Base-by-base conservation (phyloP, 495 filamentous ascomycete genomes). In the Penicillium macrosclerotiorum region DNA sequence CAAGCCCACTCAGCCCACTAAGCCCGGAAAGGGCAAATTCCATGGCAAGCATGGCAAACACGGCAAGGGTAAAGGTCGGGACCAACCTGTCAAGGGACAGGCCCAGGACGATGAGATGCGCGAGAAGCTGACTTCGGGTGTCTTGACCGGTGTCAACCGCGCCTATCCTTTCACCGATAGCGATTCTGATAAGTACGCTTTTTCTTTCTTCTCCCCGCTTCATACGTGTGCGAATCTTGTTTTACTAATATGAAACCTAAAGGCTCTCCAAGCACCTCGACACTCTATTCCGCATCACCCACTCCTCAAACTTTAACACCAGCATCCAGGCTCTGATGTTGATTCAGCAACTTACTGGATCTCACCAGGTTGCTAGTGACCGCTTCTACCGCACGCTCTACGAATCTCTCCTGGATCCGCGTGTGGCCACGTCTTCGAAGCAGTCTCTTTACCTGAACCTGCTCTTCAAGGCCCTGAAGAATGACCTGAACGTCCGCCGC, bases 261-360 rank as follows among this genome's bases (percentile, higher is more conserved):
- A 81, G 78, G 23, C 78, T 96, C 44, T 86, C 92, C 50, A 85
- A 84, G 45, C 91, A 97, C 50, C 79, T 97, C 46, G 88, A 96
- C 60, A 95, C 90, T 3, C 73, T 98, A 23, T 98, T 96, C 76
- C 79, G 81, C 52, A 91, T 98, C 51, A 94, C 93, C 1, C 92
- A 98, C 64, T 96, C 93, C 0, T 89, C 93, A 9, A 98, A 97
- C 62, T 97, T 98, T 75, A 97, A 96, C 71, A 98, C 94, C 6
- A 91, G 89, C 59, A 88, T 98, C 22, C 93, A 97, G 64, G 93
- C 93, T 25, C 72, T 98, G 44, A 88, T 95, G 83, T 73, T 98
- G 42, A 93, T 98, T 49, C 93, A 96, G 62, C 94, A 97, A 63
- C 78, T 98, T 22, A 85, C 88, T 4, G 66, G 81, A 12, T 79